Evolutionary conservation across 2,329 filamentous ascomycete species (phyloP).

Genomic region (Aaosphaeria arxii): DNA sequence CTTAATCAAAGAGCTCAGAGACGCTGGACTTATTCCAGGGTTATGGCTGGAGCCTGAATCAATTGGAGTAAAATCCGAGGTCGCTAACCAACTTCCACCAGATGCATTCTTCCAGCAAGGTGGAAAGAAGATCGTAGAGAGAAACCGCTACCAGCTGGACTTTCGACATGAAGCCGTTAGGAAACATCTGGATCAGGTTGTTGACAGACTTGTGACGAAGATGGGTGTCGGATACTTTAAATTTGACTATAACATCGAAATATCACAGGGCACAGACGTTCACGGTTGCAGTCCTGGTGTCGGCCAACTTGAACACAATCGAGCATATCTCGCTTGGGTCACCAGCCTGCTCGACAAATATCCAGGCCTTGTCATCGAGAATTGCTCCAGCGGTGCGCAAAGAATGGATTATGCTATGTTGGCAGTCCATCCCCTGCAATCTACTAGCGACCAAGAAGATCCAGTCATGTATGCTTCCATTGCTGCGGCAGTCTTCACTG

Average conservation of each 20-base stretch:
- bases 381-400: slow-evolving; percentile 4
- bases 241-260: slow-evolving; percentile 5
- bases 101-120: slow-evolving; percentile 4
- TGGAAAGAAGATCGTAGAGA: not conserved
- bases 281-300: not conserved
- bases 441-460: slow-evolving; percentile 5
- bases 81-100: not conserved
- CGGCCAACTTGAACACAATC: slow-evolving; percentile 1
- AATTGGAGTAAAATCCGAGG: slow-evolving; percentile 1
- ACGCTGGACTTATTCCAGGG: slow-evolving; percentile 1
- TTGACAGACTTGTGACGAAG: not conserved
- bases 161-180: slow-evolving; percentile 2
- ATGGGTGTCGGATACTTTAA: slow-evolving; percentile 3
- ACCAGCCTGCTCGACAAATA: not conserved
- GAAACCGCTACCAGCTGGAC: slow-evolving; percentile 3
- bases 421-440: slow-evolving; percentile 1
- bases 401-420: slow-evolving; percentile 4
- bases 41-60: slow-evolving; percentile 3
- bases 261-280: slow-evolving; percentile 1
- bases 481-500: slow-evolving; percentile 1
- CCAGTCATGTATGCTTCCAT: slow-evolving; percentile 2
- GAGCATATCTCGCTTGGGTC: slow-evolving; percentile 3
- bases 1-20: not conserved
- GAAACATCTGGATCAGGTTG: not conserved
- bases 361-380: slow-evolving; percentile 3